A percentile compares a stretch with the other conserved stretches of the same genome.
phyloP scores from a whole-genome alignment of 1,139 yeast species.

The Kodamaea suecica region DNA sequence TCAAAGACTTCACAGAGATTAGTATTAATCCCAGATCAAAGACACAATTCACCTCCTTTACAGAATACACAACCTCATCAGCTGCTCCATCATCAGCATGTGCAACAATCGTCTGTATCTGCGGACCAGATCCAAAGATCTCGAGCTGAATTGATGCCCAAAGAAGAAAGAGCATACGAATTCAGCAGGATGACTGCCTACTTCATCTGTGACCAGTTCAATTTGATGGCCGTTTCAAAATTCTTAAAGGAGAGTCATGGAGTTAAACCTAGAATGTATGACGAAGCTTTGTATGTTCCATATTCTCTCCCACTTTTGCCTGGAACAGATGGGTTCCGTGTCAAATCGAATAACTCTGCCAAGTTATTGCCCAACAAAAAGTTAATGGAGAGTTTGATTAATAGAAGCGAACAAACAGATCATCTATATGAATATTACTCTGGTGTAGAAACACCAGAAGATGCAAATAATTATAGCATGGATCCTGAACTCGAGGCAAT shows the following conservation, averaged over 20 bases:
- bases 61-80: constrained; percentile 10
- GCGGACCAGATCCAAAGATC: constrained; percentile 46
- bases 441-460: constrained; percentile 71
- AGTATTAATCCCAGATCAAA: constrained; percentile 73
- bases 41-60: constrained; percentile 14
- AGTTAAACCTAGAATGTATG: constrained; percentile 82
- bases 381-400: constrained; percentile 73
- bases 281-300: constrained; percentile 88
- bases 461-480: constrained; percentile 55
- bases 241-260: constrained; percentile 70
- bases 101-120: constrained; percentile 9
- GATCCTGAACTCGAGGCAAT: constrained; percentile 44
- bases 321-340: constrained; percentile 81
- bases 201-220: constrained; percentile 78
- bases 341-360: constrained; percentile 73
- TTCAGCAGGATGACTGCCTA: constrained; percentile 88
- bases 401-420: constrained; percentile 78
- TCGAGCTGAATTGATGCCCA: constrained; percentile 67
- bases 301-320: constrained; percentile 84
- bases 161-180: constrained; percentile 64
- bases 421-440: constrained; percentile 90
- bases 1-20: constrained; percentile 82
- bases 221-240: constrained; percentile 58
- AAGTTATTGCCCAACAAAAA: constrained; percentile 59
- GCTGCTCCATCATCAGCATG: constrained; percentile 9